Conservation (phyloP, 1,284 basidiomycete species). For the Microbotryum silenes-acaulis region DNA sequence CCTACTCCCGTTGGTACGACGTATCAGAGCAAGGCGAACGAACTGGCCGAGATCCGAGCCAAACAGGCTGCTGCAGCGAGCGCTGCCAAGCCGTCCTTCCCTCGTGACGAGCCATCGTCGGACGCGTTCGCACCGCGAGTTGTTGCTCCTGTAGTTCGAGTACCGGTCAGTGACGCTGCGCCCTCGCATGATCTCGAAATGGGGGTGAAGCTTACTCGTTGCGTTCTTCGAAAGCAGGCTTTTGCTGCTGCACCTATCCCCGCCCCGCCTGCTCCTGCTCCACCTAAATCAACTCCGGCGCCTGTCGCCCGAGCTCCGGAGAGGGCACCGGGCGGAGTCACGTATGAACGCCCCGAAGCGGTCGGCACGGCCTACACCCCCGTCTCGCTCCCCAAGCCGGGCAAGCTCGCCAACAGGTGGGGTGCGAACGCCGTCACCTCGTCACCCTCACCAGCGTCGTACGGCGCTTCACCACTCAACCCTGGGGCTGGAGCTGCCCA, state of each 20-base stretch:
- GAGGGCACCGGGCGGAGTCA: conserved; percentile 27
- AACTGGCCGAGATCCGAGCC: conserved; percentile 38
- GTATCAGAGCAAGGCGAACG: conserved; percentile 39
- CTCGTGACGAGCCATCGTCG: no score
- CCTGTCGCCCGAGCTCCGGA: conserved; percentile 31
- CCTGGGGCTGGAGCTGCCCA: conserved; percentile 29
- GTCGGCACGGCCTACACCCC: conserved; percentile 72
- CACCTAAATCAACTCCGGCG: conserved; percentile 40
- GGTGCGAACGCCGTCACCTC: conserved; percentile 45
- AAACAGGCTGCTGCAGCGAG: not conserved
- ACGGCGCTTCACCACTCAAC: conserved; percentile 36
- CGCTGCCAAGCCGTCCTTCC: conserved; percentile 37
- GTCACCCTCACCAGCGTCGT: conserved; percentile 6
- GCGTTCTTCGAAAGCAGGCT: conserved; percentile 35
- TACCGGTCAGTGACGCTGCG: not conserved
- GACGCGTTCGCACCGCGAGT: no score
- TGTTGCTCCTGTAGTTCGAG: not conserved
- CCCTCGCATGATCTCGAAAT: not conserved
- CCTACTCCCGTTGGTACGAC: conserved; percentile 36
- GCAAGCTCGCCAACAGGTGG: conserved; percentile 78
- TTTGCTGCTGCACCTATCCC: conserved; percentile 45
- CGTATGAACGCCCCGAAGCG: conserved; percentile 32
- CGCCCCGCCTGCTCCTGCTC: conserved; percentile 45
- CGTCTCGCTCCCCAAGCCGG: conserved; percentile 71
- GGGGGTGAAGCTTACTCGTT: not conserved